These are phyloP conservation scores for Xylaria multiplex DNA, from an alignment of 2,329 filamentous ascomycete species.

Conservation along the genomic window DNA sequence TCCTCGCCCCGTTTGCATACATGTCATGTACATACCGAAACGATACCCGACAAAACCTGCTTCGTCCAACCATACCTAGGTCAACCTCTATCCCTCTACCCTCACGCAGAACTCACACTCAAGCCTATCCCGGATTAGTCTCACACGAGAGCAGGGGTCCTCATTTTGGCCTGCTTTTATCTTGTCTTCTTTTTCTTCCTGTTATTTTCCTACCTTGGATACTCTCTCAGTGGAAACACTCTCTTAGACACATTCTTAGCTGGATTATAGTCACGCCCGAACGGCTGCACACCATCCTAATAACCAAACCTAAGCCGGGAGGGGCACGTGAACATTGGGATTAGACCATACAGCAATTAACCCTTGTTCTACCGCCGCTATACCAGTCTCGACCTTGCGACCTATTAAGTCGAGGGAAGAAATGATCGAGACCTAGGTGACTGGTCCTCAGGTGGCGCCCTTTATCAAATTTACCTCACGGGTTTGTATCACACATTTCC, in stretches of 20 bases:
- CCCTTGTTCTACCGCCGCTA: constrained; percentile 16
- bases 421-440: constrained; percentile 16
- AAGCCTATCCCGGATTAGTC: no score
- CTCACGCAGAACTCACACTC: no score
- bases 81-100: background rate
- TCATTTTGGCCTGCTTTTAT: no score
- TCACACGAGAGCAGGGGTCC: no score
- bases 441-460: constrained; percentile 7
- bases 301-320: background rate
- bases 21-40: constrained; percentile 9
- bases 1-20: constrained; percentile 13
- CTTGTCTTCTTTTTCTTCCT: background rate
- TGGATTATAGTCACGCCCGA: background rate
- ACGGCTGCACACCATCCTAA: background rate
- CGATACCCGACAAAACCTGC: constrained; percentile 14
- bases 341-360: background rate
- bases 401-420: background rate
- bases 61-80: constrained; percentile 4
- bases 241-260: background rate
- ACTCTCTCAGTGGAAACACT: background rate
- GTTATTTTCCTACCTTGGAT: background rate
- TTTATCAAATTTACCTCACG: constrained; percentile 17
- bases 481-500: constrained; percentile 21
- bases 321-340: constrained; percentile 3
- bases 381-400: constrained; percentile 1